phyloP scores from a whole-genome alignment of 371 early-diverging fungal species.

The Lichtheimia hyalospora region DNA sequence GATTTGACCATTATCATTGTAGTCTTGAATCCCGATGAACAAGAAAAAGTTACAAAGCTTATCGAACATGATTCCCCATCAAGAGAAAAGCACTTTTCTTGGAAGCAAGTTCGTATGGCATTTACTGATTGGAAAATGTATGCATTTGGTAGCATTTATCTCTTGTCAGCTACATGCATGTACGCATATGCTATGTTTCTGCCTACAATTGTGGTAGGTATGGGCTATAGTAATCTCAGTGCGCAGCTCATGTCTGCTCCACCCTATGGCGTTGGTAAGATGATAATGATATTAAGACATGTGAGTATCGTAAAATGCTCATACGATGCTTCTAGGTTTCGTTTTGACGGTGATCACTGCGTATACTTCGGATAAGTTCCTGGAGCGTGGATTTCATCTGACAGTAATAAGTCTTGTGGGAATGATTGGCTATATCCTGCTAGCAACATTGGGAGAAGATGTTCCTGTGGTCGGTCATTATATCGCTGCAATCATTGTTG shows the following conservation, averaged over 20 bases:
- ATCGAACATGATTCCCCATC: slow-evolving; percentile 61
- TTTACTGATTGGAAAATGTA: slow-evolving; percentile 62
- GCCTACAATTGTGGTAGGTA: slow-evolving; percentile 68
- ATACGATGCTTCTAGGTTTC: slow-evolving; percentile 30
- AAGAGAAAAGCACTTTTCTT: slow-evolving; percentile 55
- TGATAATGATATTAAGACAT: not conserved
- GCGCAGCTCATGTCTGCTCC: slow-evolving; percentile 47
- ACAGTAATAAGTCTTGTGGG: slow-evolving; percentile 57
- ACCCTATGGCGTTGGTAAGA: slow-evolving; percentile 12
- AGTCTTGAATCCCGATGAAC: slow-evolving; percentile 58
- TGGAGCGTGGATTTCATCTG: slow-evolving; percentile 66
- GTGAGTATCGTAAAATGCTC: not conserved
- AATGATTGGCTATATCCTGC: slow-evolving; percentile 62
- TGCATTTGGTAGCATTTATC: slow-evolving; percentile 55
- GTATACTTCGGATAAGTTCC: slow-evolving; percentile 59
- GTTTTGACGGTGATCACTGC: slow-evolving; percentile 51
- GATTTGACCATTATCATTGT: not conserved
- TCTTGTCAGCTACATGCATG: slow-evolving; percentile 44
- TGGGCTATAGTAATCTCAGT: slow-evolving; percentile 56
- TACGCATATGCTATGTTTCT: slow-evolving; percentile 66
- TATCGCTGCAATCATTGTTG: slow-evolving; percentile 51
- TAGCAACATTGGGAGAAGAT: slow-evolving; percentile 35
- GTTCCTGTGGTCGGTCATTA: slow-evolving; percentile 28
- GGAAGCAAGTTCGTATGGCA: slow-evolving; percentile 54
- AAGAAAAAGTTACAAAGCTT: slow-evolving; percentile 52